Evolutionary conservation across 768 basidiomycete species (phyloP).

Genomic region (Astraeus odoratus): DNA sequence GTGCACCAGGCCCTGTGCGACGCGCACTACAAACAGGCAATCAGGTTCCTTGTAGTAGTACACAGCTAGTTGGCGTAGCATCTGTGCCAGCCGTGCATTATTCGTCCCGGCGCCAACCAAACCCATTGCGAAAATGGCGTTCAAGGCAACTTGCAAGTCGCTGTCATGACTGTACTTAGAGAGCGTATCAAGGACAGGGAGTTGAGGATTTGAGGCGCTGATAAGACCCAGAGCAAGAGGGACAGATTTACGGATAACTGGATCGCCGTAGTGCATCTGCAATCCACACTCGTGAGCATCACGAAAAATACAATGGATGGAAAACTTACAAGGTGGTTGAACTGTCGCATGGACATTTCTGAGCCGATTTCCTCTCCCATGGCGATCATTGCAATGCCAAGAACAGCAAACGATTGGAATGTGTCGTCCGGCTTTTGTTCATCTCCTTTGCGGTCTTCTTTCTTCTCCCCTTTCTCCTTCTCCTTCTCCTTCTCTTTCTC

Average conservation of each 20-base stretch:
- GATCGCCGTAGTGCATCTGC: constrained; percentile 99
- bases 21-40: constrained; percentile 91
- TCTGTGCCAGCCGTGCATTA: constrained; percentile 94
- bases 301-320: background rate
- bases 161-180: constrained; percentile 99
- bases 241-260: constrained; percentile 83
- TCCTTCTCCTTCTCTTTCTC: constrained; percentile 20
- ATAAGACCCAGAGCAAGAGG: constrained; percentile 94
- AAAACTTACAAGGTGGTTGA: constrained; percentile 84
- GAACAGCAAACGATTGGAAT: constrained; percentile 87
- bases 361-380: constrained; percentile 99
- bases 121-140: constrained; percentile 98
- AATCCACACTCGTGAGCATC: constrained; percentile 11
- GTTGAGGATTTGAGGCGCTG: constrained; percentile 92
- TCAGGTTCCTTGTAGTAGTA: constrained; percentile 98
- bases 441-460: constrained; percentile 55
- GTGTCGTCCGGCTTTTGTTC: constrained; percentile 56
- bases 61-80: constrained; percentile 94
- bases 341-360: constrained; percentile 95
- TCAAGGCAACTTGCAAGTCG: constrained; percentile 92
- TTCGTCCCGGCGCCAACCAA: constrained; percentile 98
- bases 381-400: constrained; percentile 89
- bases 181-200: constrained; percentile 90
- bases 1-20: constrained; percentile 95
- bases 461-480: constrained; percentile 32